These are phyloP conservation scores for Tylopilus sp. DNA, from an alignment of 768 basidiomycete genomes.

Conservation along the genomic window DNA sequence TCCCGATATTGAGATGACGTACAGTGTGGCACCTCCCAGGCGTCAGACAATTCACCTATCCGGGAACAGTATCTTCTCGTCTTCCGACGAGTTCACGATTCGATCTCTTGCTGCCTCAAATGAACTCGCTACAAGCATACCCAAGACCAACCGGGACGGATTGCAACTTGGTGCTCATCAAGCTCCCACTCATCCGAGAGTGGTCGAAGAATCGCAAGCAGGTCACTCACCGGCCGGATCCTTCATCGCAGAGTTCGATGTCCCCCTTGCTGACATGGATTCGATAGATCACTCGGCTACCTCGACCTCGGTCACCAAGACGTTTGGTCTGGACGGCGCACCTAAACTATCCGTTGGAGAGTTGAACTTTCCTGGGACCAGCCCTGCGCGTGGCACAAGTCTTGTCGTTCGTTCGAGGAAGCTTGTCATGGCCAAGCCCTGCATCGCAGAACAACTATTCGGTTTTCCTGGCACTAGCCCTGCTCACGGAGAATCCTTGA, in stretches of 20 bases:
- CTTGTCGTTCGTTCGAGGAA: neutral
- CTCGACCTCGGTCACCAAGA: neutral
- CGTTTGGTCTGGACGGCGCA: neutral
- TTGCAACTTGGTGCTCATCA: neutral
- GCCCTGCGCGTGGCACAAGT: slow-evolving; percentile 6
- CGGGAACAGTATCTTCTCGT: slow-evolving; percentile 28
- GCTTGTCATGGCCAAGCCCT: slow-evolving; percentile 2
- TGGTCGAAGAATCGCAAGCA: neutral
- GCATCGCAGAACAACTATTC: neutral
- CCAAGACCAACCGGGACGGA: neutral
- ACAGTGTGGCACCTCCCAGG: slow-evolving; percentile 1
- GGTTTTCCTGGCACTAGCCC: slow-evolving; percentile 18
- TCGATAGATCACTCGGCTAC: slow-evolving; percentile 5
- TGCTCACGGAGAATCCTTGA: neutral
- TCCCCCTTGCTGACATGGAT: slow-evolving; percentile 7
- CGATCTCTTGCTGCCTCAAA: slow-evolving; percentile 1
- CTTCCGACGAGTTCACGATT: slow-evolving; percentile 28
- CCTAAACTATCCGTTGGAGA: slow-evolving; percentile 6
- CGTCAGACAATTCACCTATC: slow-evolving; percentile 20
- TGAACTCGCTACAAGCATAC: neutral
- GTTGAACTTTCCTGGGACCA: slow-evolving; percentile 11
- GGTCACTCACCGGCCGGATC: neutral
- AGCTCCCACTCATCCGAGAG: neutral
- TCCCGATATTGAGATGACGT: slow-evolving; percentile 23
- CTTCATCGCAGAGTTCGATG: slow-evolving; percentile 18